Evolutionary conservation across 371 early-diverging fungal species (phyloP).

Genomic region (Syncephalastrum monosporum): DNA sequence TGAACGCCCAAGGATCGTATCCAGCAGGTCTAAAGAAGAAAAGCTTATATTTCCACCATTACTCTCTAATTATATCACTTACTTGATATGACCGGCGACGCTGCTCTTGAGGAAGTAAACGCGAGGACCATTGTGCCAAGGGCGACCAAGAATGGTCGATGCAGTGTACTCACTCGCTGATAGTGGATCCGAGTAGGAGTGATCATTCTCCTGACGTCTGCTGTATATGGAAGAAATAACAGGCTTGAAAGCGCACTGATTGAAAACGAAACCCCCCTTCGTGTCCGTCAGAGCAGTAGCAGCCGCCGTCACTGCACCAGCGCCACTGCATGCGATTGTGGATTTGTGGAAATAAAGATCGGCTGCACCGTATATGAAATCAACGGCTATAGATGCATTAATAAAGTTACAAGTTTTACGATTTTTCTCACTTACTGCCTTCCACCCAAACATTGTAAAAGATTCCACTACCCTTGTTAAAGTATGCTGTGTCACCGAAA

Average conservation of each 20-base stretch:
- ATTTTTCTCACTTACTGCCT: conserved; percentile 12
- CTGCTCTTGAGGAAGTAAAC: conserved; percentile 8
- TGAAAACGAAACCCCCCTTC: conserved; percentile 11
- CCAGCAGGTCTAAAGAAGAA: conserved; percentile 6
- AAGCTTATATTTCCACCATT: neutral
- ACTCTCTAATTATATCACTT: neutral
- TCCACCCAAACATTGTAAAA: conserved; percentile 15
- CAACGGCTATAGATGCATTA: conserved; percentile 6
- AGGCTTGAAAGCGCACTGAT: conserved; percentile 8
- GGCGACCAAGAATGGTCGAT: conserved; percentile 10
- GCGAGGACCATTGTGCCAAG: conserved; percentile 15
- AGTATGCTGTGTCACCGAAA: conserved; percentile 12
- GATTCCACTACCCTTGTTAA: conserved; percentile 9
- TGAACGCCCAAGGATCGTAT: conserved; percentile 12
- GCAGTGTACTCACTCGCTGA: conserved; percentile 3
- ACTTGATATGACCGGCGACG: conserved; percentile 13
- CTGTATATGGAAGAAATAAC: conserved; percentile 13
- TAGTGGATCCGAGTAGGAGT: conserved; percentile 12
- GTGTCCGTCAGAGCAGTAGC: conserved; percentile 4
- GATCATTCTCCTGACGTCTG: conserved; percentile 14
- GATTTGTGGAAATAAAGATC: conserved; percentile 10
- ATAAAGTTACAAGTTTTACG: too few relatives aligned
- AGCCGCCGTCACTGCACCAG: conserved; percentile 12
- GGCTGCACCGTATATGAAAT: conserved; percentile 11
- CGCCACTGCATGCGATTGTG: conserved; percentile 10